Conservation (phyloP, 306 rosid genomes). For the Fagus sylvatica region DNA sequence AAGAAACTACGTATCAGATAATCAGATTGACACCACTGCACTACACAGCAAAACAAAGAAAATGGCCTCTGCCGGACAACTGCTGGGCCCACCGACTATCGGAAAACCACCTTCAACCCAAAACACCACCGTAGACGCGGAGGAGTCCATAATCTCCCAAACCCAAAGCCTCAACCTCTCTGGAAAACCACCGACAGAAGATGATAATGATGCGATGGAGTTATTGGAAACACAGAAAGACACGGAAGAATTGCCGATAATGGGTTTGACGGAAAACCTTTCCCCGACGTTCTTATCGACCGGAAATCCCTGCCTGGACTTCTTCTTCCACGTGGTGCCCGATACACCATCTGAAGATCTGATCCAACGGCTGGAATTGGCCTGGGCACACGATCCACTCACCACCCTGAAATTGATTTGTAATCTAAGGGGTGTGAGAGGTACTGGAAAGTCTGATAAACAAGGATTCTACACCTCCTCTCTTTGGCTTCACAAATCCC, state of each 20-base stretch:
- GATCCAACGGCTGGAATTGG: not conserved
- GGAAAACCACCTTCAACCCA: too few species aligned
- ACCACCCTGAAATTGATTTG: constrained; percentile 7
- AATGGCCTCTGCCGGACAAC: too few species aligned
- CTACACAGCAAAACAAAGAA: too few species aligned
- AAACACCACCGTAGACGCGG: too few species aligned
- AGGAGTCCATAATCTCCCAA: too few species aligned
- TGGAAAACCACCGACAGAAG: not conserved
- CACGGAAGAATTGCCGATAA: not conserved
- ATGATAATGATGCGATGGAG: not conserved
- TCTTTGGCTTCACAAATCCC: constrained; percentile 12
- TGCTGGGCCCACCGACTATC: too few species aligned
- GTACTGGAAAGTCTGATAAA: constrained; percentile 18
- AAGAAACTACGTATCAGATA: too few species aligned
- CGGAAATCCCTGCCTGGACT: constrained; percentile 17
- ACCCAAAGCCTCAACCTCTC: too few species aligned
- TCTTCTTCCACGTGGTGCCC: constrained; percentile 31
- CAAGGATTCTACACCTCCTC: constrained; percentile 7
- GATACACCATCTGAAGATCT: not conserved
- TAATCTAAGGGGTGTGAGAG: constrained; percentile 24
- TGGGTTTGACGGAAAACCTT: constrained; percentile 25
- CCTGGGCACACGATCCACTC: constrained; percentile 10
- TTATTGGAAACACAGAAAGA: not conserved
- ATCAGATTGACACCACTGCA: too few species aligned
- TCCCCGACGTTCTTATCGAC: constrained; percentile 24